Percentiles rank a stretch among this genome's conserved stretches.
Conservation (phyloP, 345 rosid species). For the Gossypium rotundifolium region DNA sequence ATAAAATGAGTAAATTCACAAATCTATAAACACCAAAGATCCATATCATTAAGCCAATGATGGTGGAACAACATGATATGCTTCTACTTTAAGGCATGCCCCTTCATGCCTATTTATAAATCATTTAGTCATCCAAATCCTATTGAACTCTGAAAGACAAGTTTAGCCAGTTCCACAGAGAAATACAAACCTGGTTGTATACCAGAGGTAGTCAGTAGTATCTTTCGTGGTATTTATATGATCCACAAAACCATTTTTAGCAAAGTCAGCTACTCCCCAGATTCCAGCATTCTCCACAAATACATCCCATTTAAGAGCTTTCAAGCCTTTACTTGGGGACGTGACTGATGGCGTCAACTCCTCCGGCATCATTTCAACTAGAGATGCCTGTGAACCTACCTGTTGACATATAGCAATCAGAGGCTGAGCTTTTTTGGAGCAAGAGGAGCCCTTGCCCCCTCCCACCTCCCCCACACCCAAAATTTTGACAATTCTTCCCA, state of each 20-base stretch:
- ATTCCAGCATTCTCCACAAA: conserved; percentile 64
- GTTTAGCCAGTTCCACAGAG: background rate
- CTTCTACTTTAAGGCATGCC: background rate
- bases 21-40: background rate
- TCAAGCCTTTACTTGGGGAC: conserved; percentile 18
- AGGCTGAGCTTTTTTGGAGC: too few relatives aligned
- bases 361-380: conserved; percentile 77
- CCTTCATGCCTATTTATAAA: background rate
- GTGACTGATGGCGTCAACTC: conserved; percentile 37
- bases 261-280: conserved; percentile 71
- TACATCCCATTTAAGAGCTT: conserved; percentile 64
- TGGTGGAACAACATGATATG: background rate
- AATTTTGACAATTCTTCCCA: too few relatives aligned
- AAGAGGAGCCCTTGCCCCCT: too few relatives aligned
- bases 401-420: conserved; percentile 21
- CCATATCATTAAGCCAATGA: background rate
- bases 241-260: conserved; percentile 56
- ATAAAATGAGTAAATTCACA: background rate
- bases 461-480: too few relatives aligned
- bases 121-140: background rate
- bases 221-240: conserved; percentile 82
- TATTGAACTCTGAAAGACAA: background rate
- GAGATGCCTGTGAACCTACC: conserved; percentile 61
- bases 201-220: conserved; percentile 93
- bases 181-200: conserved; percentile 72